A percentile compares a stretch with the other conserved stretches of the same genome.
Conservation (phyloP, 805 yeast genomes). For the Candida loeiensis region DNA sequence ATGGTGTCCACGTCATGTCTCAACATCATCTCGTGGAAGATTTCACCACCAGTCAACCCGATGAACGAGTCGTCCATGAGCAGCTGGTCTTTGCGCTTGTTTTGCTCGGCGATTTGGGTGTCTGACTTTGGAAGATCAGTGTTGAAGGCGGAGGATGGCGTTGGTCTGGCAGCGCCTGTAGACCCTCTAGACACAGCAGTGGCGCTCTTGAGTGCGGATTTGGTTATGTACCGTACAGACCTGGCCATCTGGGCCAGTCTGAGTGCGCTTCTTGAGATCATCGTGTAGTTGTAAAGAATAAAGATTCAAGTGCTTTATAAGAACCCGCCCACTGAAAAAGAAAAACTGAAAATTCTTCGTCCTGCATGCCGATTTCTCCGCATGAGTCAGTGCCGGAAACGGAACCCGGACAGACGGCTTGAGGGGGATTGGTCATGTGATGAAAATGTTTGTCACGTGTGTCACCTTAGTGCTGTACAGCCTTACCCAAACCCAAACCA, state of each 20-base stretch:
- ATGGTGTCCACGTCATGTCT: conserved; percentile 94
- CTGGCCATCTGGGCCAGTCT: conserved; percentile 3
- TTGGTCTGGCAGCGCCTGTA: conserved; percentile 31
- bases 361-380: neutral
- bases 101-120: conserved; percentile 14
- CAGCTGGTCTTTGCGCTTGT: conserved; percentile 13
- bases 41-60: conserved; percentile 97
- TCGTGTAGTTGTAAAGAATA: neutral
- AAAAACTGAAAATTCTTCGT: conserved; percentile 1
- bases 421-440: neutral
- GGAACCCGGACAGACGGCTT: conserved; percentile 2
- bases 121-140: conserved; percentile 10
- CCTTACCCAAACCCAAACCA: no score
- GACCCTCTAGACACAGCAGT: conserved; percentile 17
- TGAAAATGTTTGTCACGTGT: neutral
- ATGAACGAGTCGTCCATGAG: conserved; percentile 81
- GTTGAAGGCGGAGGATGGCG: conserved; percentile 53
- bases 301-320: neutral
- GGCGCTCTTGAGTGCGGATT: conserved; percentile 28
- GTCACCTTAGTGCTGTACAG: no score
- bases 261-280: conserved; percentile 5
- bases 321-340: neutral
- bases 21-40: conserved; percentile 98
- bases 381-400: conserved; percentile 5
- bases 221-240: conserved; percentile 18